Evolutionary conservation across 148 eudicot genomes (phyloP).

Genomic region (Gaultheria prostrata): DNA sequence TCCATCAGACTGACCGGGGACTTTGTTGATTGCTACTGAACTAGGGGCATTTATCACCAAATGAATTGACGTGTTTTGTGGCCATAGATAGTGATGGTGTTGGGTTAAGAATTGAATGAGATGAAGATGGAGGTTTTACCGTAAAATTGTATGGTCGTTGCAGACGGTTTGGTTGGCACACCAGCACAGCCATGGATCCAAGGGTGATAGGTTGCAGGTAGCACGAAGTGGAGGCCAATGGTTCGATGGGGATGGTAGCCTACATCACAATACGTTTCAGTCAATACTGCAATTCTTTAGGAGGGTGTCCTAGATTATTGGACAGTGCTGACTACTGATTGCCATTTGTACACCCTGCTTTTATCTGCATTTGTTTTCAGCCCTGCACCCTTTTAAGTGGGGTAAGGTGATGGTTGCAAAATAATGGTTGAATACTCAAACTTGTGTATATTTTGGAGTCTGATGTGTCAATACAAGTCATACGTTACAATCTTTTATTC

Average conservation of each 20-base stretch:
- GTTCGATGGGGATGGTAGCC: not conserved
- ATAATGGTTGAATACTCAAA: not conserved
- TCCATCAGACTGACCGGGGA: no score
- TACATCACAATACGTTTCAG: not conserved
- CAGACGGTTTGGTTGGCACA: not conserved
- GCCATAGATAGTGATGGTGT: not conserved
- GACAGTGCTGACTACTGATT: not conserved
- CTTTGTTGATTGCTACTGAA: no score
- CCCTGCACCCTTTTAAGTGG: not conserved
- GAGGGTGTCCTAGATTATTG: not conserved
- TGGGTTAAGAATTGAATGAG: not conserved
- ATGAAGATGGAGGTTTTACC: slow-evolving; percentile 6
- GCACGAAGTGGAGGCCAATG: not conserved
- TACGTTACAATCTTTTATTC: not conserved
- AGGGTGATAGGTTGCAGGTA: not conserved
- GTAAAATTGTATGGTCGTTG: not conserved
- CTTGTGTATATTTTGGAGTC: not conserved
- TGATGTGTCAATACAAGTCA: not conserved
- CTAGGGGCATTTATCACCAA: no score
- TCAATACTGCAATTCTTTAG: not conserved
- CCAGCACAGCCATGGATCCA: not conserved
- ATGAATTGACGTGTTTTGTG: not conserved
- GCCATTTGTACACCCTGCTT: not conserved
- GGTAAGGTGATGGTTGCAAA: not conserved
- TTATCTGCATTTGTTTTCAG: not conserved